These are phyloP conservation scores for Avena sativa DNA, from an alignment of 176 grass and related monocot genomes.

Conservation along the genomic window DNA sequence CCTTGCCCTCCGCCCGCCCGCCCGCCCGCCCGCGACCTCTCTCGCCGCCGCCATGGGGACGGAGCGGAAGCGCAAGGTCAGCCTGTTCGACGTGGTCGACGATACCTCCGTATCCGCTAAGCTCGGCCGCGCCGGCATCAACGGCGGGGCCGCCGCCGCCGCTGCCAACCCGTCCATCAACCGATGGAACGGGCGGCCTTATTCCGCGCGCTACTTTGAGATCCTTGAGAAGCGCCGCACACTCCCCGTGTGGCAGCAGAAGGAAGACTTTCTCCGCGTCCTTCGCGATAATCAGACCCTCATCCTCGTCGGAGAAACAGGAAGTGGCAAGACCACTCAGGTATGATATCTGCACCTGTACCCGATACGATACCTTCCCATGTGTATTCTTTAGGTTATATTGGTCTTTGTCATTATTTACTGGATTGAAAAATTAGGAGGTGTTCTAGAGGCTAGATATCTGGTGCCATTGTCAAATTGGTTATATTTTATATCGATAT, in stretches of 20 bases:
- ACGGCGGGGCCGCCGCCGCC: conserved; percentile 34
- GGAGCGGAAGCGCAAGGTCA: conserved; percentile 97
- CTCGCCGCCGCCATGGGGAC: conserved; percentile 64
- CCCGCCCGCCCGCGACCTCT: not conserved
- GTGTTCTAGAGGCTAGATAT: not conserved
- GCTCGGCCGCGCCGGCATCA: conserved; percentile 51
- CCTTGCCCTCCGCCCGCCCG: not conserved
- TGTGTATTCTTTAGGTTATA: conserved; percentile 7
- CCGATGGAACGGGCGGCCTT: conserved; percentile 83
- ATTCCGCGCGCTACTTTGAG: conserved; percentile 74
- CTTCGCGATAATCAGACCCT: conserved; percentile 81
- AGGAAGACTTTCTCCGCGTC: conserved; percentile 80
- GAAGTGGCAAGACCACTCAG: conserved; percentile 99
- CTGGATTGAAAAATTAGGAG: not conserved
- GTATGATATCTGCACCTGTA: conserved; percentile 41
- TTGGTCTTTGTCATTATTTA: not conserved
- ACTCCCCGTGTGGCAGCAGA: conserved; percentile 98
- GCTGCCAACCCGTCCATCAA: conserved; percentile 60
- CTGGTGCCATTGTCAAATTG: not conserved
- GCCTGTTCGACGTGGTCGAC: conserved; percentile 93
- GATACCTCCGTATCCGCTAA: conserved; percentile 76
- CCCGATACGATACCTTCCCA: not conserved
- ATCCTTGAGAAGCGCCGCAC: conserved; percentile 88
- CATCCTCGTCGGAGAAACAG: conserved; percentile 93
- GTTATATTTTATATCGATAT: not conserved